These are phyloP conservation scores for Lachnellula suecica DNA, from an alignment of 2,329 filamentous ascomycete species.

Conservation along the genomic window DNA sequence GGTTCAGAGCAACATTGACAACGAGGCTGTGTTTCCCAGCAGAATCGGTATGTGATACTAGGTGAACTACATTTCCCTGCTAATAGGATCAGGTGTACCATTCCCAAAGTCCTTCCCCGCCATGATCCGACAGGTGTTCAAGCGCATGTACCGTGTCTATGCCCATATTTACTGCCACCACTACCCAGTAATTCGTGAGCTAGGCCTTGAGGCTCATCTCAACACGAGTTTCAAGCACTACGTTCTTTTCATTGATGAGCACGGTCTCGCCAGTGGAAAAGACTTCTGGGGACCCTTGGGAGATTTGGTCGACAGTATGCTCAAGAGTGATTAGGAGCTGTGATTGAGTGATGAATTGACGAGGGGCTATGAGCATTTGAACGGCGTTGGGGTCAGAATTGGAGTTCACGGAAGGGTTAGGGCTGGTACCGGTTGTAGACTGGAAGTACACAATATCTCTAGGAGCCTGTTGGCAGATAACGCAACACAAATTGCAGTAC, in stretches of 20 bases:
- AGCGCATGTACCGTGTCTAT: conserved; percentile 97
- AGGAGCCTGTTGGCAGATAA: too few relatives aligned
- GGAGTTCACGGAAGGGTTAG: conserved; percentile 15
- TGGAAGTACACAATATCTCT: too few relatives aligned
- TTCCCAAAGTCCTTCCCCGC: conserved; percentile 91
- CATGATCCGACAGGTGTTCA: conserved; percentile 94
- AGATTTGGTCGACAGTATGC: conserved; percentile 96
- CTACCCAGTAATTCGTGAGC: conserved; percentile 92
- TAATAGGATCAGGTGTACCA: conserved; percentile 64
- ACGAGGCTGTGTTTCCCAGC: conserved; percentile 92
- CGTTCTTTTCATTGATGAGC: conserved; percentile 97
- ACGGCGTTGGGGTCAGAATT: conserved; percentile 25
- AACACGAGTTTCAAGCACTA: conserved; percentile 99
- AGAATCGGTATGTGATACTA: conserved; percentile 66
- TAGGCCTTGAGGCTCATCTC: conserved; percentile 93
- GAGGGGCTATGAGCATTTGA: conserved; percentile 15
- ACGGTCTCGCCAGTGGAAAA: conserved; percentile 85
- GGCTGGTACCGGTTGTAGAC: neutral
- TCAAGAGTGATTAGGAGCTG: conserved; percentile 68
- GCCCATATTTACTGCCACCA: conserved; percentile 99
- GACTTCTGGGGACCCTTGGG: conserved; percentile 97
- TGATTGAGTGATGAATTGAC: conserved; percentile 13
- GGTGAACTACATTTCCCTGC: neutral
- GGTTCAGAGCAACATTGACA: conserved; percentile 94
- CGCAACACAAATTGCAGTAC: too few relatives aligned